phyloP scores from a whole-genome alignment of 768 basidiomycete species.

The Multifurca ochricompacta region DNA sequence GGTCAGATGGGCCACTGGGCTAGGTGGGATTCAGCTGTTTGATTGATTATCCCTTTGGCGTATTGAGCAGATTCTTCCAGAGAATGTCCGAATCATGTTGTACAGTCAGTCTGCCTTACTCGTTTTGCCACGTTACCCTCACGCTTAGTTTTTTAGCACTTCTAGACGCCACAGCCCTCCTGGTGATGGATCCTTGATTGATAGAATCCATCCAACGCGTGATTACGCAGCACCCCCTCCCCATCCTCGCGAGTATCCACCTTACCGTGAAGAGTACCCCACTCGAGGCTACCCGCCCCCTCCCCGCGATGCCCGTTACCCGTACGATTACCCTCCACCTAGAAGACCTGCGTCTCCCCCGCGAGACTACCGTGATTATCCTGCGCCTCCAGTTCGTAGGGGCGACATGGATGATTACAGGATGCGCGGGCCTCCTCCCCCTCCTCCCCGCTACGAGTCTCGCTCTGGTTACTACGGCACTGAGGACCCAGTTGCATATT shows the following conservation, averaged over 20 bases:
- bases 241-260: conserved; percentile 31
- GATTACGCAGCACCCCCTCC: conserved; percentile 43
- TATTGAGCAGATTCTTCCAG: conserved; percentile 31
- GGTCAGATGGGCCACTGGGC: conserved; percentile 87
- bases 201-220: conserved; percentile 46
- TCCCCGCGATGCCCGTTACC: conserved; percentile 49
- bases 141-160: conserved; percentile 35
- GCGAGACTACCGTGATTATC: conserved; percentile 62
- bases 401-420: conserved; percentile 70
- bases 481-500: conserved; percentile 42
- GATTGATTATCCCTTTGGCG: not conserved
- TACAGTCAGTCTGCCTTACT: conserved; percentile 36
- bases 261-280: conserved; percentile 50
- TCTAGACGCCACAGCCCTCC: conserved; percentile 27
- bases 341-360: conserved; percentile 54
- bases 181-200: conserved; percentile 45
- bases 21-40: conserved; percentile 42
- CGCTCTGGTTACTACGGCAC: conserved; percentile 39
- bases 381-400: conserved; percentile 37
- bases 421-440: conserved; percentile 43
- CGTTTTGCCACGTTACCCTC: not conserved
- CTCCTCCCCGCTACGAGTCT: conserved; percentile 45
- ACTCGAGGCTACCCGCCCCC: conserved; percentile 35
- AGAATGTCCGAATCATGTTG: conserved; percentile 58
- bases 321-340: conserved; percentile 43